Base-by-base conservation (phyloP, 1,284 basidiomycete genomes). In the Volvariella volvacea region DNA sequence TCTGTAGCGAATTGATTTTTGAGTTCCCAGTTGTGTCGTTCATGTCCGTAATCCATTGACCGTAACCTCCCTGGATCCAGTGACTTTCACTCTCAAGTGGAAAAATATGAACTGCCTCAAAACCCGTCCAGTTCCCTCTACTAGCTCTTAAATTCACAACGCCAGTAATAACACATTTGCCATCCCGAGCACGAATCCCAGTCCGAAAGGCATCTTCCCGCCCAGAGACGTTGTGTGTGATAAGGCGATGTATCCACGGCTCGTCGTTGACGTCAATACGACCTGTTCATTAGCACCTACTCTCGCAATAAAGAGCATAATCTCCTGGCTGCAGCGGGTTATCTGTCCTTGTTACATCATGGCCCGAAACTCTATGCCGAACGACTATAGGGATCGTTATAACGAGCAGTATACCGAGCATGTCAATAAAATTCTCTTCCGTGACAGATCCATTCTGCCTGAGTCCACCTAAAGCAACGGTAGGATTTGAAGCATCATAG, bases 131-230 rank as follows among this genome's bases (percentile, higher is more conserved):
- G 39, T 50, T 43, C 38, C 43, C 19, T 47, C 42, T 45, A 31
- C n/a, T 9, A 31, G 30, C n/a, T 31, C 9, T n/a, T 22, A 41
- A 36, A 42, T 38, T 37, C 31, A 15, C 33, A 22, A 39, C 25
- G 44, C 49, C 44, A 25, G 51, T 43, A 30, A 51, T 49, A 15
- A 53, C 39, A 38, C 51, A 53, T 16, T 41, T 41, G 37, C 36
- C 41, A 37, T 53, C 51, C 40, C 52, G 45, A 30, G 41, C 38
- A 41, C 39, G 46, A 31, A 31, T n/a, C n/a, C 9, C 9, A 31
- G 30, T 31, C 9, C 9, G 30, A n/a, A 31, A 31, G 9, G 30
- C 30, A n/a, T 31, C 30, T 9, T 9, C n/a, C 30, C 30, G 30
- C 9, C 30, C 30, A 31, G 30, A 31, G 30, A 31, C 30, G 30